phyloP scores from a whole-genome alignment of 73 alveolate species.

The Symbiodinium pilosum region DNA sequence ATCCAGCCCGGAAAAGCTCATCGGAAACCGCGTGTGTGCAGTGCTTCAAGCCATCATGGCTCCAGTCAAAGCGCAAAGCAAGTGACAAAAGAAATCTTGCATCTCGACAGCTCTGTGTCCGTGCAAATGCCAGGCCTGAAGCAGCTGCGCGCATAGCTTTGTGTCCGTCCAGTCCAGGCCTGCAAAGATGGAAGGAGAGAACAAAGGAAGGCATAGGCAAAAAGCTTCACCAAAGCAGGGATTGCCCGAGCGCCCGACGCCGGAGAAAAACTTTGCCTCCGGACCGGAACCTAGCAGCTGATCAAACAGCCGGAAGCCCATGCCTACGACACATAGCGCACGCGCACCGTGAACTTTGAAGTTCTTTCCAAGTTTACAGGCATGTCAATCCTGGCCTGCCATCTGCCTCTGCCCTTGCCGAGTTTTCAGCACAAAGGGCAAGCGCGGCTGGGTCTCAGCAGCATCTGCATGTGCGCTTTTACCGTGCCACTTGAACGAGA shows the following conservation, averaged over 20 bases:
- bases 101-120: too few relatives aligned
- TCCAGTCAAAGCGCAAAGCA: neutral
- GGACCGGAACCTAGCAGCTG: neutral
- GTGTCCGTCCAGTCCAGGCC: constrained; percentile 6
- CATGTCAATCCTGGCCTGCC: neutral
- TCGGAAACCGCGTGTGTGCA: neutral
- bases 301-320: neutral
- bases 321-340: too few relatives aligned
- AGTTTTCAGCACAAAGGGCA: neutral
- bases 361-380: too few relatives aligned
- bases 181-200: neutral
- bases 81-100: neutral
- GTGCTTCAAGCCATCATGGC: neutral
- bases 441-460: neutral
- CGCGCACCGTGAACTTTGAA: too few relatives aligned
- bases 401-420: neutral
- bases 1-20: neutral
- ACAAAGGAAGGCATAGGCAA: too few relatives aligned
- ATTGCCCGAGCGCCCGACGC: neutral
- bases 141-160: neutral
- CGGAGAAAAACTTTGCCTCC: constrained; percentile 15
- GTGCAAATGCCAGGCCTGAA: neutral
- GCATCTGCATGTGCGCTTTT: neutral
- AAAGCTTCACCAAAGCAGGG: too few relatives aligned
- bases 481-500: neutral